Base-by-base conservation (phyloP, 2,329 filamentous ascomycete genomes). In the Pezicula carpinea region DNA sequence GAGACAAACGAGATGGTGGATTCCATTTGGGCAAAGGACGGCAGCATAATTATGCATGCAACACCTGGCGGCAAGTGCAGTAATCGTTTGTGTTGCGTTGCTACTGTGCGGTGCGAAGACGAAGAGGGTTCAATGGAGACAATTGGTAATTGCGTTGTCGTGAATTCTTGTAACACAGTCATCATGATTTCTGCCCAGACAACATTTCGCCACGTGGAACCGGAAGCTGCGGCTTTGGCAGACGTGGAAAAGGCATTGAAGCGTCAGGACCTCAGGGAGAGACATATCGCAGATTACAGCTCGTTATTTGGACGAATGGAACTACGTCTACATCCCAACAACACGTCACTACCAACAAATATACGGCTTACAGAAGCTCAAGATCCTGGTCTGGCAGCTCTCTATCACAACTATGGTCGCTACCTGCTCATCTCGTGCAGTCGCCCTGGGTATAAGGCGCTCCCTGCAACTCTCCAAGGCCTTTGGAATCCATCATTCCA, bases 391-490 rank as follows among this genome's bases (percentile, higher is more conserved):
- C 38, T 61, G 6, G 44, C 53, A 18, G 50, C 46, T 39, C 59
- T 70, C 23, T 69, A 68, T 41, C 60, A 65, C 42, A 63, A 67
- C 7, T 71, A 66, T 34, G 66, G 66, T 3, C 59, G 68, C 7
- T 68, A 71, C 51, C 58, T 70, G 17, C 60, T 70, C 19, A 62
- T 70, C 15, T 57, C 64, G 5, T 64, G 60, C n/a, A 63, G 57
- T 36, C 57, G 61, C 36, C 50, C 59, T 22, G 58, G 53, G 11
- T 17, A 47, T 22, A 59, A 58, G 42, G 47, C 55, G 10, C 57
- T 73, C 4, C 70, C 71, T 4, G 67, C 70, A 1, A 73, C 66
- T 35, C 63, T 73, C 0, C 70, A 75, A 52, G 70, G 69, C 0
- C 64, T 74, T 29, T 73, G 69, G 70, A 73, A 71, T 41, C 58